A percentile compares a stretch with the other conserved stretches of the same genome.
Conservation (phyloP, 306 rosid species). For the Sindora glabra region DNA sequence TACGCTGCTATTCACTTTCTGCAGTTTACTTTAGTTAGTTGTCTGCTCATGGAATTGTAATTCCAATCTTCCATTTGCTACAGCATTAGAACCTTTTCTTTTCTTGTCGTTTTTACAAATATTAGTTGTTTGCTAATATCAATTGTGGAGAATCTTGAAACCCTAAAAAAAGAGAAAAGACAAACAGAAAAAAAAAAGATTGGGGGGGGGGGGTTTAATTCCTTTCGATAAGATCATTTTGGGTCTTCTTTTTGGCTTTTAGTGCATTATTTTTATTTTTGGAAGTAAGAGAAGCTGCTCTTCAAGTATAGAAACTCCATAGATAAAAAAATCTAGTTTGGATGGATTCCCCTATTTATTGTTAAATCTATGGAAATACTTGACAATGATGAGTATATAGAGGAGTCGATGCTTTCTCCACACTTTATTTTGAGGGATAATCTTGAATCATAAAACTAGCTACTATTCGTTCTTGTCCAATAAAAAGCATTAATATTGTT, state of each 20-base stretch:
- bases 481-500: slow-evolving; percentile 1
- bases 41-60: background rate
- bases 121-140: no score
- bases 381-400: background rate
- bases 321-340: background rate
- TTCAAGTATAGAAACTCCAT: background rate
- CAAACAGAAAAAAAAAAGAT: background rate
- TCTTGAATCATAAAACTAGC: background rate
- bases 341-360: background rate
- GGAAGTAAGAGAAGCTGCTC: background rate
- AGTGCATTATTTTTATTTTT: background rate
- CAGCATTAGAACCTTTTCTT: no score
- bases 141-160: no score
- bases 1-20: background rate
- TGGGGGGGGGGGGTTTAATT: no score
- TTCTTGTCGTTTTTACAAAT: no score
- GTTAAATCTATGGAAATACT: background rate
- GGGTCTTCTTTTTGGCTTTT: background rate
- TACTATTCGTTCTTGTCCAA: background rate
- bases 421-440: background rate
- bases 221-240: no score
- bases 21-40: background rate
- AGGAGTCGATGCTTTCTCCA: no score
- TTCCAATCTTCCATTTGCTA: background rate
- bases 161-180: background rate